Conservation (phyloP, 768 basidiomycete species). For the Inosperma sp. region DNA sequence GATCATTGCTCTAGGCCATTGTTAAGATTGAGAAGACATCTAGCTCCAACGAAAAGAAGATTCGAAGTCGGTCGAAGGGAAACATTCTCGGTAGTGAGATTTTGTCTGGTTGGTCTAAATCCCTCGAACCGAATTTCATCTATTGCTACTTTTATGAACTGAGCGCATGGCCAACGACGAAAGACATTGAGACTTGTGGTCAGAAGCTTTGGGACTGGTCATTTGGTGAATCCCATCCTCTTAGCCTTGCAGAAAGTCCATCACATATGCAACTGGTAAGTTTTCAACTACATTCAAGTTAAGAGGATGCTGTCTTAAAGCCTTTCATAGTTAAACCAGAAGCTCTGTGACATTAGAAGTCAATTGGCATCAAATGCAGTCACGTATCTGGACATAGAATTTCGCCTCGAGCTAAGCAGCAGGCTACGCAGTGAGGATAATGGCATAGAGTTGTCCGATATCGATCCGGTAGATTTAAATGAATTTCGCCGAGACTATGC, state of each 20-base stretch:
- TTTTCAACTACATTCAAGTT: background rate
- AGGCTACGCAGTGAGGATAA: too few species aligned
- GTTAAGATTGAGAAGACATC: background rate
- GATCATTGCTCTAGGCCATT: background rate
- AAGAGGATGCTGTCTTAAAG: background rate
- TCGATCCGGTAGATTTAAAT: background rate
- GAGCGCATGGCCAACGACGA: background rate
- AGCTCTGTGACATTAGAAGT: background rate
- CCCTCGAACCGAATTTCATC: background rate
- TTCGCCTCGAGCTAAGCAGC: background rate
- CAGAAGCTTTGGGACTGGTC: conserved; percentile 1
- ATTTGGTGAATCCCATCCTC: background rate
- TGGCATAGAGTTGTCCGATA: background rate
- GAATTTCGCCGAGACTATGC: background rate
- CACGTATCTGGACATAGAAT: background rate
- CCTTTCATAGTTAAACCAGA: background rate
- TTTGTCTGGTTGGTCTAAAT: conserved; percentile 3
- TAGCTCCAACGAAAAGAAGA: background rate
- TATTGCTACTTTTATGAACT: background rate
- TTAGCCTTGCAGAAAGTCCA: background rate
- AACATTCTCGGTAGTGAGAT: background rate
- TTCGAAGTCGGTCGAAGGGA: conserved; percentile 1
- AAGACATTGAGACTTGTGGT: background rate
- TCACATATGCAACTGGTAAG: background rate
- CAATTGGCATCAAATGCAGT: background rate